Percentiles rank a stretch among this genome's conserved stretches.
Conservation (phyloP, 2,329 filamentous ascomycete species). For the Lasiodiplodia citricola region DNA sequence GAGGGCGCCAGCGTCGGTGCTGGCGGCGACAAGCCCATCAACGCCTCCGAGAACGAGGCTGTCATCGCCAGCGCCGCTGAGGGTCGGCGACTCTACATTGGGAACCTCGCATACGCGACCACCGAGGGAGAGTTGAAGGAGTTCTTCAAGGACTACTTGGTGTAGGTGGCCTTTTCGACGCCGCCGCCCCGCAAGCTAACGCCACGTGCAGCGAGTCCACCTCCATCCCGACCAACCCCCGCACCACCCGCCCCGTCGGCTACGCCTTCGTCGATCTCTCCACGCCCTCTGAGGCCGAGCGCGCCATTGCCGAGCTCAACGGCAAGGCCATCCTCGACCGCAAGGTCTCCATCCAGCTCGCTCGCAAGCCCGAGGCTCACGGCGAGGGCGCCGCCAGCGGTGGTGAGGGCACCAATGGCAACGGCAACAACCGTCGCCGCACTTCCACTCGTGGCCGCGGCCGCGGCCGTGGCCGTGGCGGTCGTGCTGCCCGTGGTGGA, state of each 20-base stretch:
- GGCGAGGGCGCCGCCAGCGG: slow-evolving; percentile 75
- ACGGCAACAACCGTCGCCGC: slow-evolving; percentile 56
- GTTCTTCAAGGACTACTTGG: slow-evolving; percentile 99
- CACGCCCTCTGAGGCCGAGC: slow-evolving; percentile 91
- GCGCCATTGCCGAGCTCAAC: slow-evolving; percentile 92
- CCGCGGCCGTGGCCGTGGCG: slow-evolving; percentile 66
- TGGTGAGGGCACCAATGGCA: slow-evolving; percentile 73
- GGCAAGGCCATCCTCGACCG: slow-evolving; percentile 97
- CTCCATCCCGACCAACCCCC: slow-evolving; percentile 99
- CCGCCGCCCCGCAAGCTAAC: slow-evolving; percentile 31
- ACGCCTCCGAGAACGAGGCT: slow-evolving; percentile 81
- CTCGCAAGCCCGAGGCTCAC: slow-evolving; percentile 91
- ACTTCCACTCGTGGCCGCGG: slow-evolving; percentile 61
- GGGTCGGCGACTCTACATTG: slow-evolving; percentile 99
- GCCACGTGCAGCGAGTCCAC: slow-evolving; percentile 79
- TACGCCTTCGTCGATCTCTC: slow-evolving; percentile 99
- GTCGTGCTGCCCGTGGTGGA: slow-evolving; percentile 66
- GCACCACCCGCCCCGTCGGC: slow-evolving; percentile 96
- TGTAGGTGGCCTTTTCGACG: slow-evolving; percentile 69
- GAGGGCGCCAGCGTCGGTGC: slow-evolving; percentile 59
- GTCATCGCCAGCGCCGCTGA: slow-evolving; percentile 97
- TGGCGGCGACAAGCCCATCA: slow-evolving; percentile 67
- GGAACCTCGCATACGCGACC: slow-evolving; percentile 99
- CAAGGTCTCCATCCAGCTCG: slow-evolving; percentile 98
- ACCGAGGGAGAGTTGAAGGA: slow-evolving; percentile 99